These are phyloP conservation scores for Neurospora cerealis DNA, from an alignment of 495 filamentous ascomycete genomes.

Conservation along the genomic window DNA sequence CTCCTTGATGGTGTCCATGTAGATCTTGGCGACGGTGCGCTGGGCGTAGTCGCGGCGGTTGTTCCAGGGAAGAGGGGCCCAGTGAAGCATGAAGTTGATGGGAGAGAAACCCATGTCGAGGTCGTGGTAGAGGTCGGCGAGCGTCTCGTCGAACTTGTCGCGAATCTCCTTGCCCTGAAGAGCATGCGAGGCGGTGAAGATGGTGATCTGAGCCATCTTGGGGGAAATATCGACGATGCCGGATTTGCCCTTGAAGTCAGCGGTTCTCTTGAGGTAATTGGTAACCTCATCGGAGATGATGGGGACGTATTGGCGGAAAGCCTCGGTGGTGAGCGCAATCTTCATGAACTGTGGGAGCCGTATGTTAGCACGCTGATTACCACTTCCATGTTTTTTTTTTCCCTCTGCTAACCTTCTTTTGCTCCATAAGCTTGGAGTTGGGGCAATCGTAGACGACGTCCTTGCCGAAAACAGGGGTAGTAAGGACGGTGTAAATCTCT, in stretches of 20 bases:
- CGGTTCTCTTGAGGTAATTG: conserved; percentile 53
- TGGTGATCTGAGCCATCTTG: conserved; percentile 74
- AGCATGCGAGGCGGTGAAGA: conserved; percentile 71
- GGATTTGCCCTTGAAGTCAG: conserved; percentile 56
- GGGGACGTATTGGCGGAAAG: conserved; percentile 67
- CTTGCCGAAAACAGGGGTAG: conserved; percentile 76
- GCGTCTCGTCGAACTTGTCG: conserved; percentile 59
- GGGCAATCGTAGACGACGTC: conserved; percentile 86
- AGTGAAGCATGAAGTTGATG: conserved; percentile 78
- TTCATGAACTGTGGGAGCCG: conserved; percentile 61
- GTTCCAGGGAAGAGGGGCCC: conserved; percentile 80
- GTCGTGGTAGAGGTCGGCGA: conserved; percentile 71
- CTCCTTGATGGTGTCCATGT: conserved; percentile 63
- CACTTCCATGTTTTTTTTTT: background rate
- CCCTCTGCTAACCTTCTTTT: conserved; percentile 27
- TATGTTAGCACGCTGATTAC: background rate
- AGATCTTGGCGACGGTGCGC: conserved; percentile 61
- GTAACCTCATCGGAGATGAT: conserved; percentile 68
- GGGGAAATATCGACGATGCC: conserved; percentile 55
- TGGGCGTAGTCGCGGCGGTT: conserved; percentile 69
- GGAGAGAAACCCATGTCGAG: conserved; percentile 77
- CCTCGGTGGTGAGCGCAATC: conserved; percentile 65
- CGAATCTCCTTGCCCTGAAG: conserved; percentile 77
- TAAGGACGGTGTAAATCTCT: conserved; percentile 72
- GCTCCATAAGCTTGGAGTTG: conserved; percentile 54